Evolutionary conservation across 768 basidiomycete genomes (phyloP).

Genomic region (Suillus decipiens): DNA sequence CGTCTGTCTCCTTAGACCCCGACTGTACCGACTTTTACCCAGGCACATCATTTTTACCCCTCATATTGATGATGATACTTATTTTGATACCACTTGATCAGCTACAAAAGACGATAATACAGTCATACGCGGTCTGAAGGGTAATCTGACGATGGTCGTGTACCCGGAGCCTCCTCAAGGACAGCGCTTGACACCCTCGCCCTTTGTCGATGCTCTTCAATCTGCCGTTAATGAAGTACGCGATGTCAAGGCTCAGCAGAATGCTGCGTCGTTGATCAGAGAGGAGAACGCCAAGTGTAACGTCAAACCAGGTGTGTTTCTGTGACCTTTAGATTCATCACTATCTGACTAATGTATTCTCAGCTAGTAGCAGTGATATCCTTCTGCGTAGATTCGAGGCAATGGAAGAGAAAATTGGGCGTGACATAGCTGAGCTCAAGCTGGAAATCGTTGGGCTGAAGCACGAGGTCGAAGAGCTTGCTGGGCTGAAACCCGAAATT

Average conservation of each 20-base stretch:
- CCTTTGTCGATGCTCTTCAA: neutral
- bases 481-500: too few relatives aligned
- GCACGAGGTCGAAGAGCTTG: neutral
- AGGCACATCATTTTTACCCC: neutral
- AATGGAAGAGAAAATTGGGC: neutral
- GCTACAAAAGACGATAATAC: neutral
- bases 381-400: neutral
- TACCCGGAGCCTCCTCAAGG: neutral
- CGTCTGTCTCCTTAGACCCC: neutral
- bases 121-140: neutral
- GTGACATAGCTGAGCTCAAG: neutral
- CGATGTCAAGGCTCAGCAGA: neutral
- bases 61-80: neutral
- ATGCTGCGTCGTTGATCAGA: neutral
- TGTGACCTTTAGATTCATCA: neutral
- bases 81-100: neutral
- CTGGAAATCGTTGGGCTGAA: neutral
- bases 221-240: neutral
- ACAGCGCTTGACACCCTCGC: neutral
- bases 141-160: neutral
- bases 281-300: neutral
- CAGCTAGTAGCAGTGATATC: neutral
- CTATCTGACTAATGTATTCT: neutral
- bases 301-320: neutral
- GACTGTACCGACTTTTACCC: neutral